Evolutionary conservation across 768 basidiomycete genomes (phyloP).

Genomic region (Clathrus columnatus): DNA sequence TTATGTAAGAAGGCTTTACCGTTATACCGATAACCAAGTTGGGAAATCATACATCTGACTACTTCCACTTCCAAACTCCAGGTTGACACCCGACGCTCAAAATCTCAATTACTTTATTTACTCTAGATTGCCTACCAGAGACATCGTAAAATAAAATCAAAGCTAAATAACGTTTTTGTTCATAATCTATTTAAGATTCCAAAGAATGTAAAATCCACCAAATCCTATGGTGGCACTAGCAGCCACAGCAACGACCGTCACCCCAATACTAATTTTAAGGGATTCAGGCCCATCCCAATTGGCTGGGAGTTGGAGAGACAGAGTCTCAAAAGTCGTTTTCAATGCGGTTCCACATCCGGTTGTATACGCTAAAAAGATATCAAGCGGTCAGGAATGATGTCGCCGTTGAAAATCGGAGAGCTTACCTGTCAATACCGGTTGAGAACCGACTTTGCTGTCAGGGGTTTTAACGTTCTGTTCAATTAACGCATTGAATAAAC

Average conservation of each 20-base stretch:
- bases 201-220: slow-evolving; percentile 43
- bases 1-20: too few relatives aligned
- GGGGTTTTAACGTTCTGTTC: slow-evolving; percentile 36
- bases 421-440: slow-evolving; percentile 47
- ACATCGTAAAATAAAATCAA: neutral
- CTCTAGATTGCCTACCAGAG: neutral
- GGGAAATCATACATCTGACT: too few relatives aligned
- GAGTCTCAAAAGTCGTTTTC: slow-evolving; percentile 28
- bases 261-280: slow-evolving; percentile 34
- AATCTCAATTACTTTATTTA: neutral
- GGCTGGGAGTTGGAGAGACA: slow-evolving; percentile 33
- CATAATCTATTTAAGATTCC: slow-evolving; percentile 28
- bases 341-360: slow-evolving; percentile 32
- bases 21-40: too few relatives aligned
- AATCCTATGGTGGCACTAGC: slow-evolving; percentile 37
- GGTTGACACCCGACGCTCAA: too few relatives aligned
- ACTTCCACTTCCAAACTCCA: too few relatives aligned
- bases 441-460: slow-evolving; percentile 50
- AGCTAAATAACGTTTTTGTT: neutral
- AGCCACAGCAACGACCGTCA: slow-evolving; percentile 37
- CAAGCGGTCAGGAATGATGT: slow-evolving; percentile 3
- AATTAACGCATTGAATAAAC: slow-evolving; percentile 53
- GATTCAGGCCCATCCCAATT: slow-evolving; percentile 56
- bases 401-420: neutral
- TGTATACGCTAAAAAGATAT: slow-evolving; percentile 39